phyloP scores from a whole-genome alignment of 2,329 filamentous ascomycete genomes.

The Bipolaris oryzae region DNA sequence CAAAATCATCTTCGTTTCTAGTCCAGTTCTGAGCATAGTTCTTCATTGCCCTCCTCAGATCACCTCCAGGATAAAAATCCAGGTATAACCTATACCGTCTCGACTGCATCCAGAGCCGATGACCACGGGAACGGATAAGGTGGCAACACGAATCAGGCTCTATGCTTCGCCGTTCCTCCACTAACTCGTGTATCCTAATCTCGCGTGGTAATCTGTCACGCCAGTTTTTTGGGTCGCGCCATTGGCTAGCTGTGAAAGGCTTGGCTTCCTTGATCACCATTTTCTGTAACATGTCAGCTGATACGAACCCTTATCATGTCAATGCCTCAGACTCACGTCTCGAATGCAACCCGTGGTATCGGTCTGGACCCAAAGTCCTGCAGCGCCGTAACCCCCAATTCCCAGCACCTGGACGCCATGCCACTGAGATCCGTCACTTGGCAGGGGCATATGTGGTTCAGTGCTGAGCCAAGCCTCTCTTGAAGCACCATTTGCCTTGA shows the following conservation, averaged over 20 bases:
- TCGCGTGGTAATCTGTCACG: constrained; percentile 11
- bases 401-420: not conserved
- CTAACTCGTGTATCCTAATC: constrained; percentile 14
- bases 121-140: constrained; percentile 10
- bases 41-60: not conserved
- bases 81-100: constrained; percentile 12
- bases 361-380: not conserved
- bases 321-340: not conserved
- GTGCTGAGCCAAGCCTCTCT: not conserved
- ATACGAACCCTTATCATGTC: not conserved
- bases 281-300: constrained; percentile 4
- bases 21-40: not conserved
- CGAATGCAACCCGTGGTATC: not conserved
- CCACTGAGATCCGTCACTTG: not conserved
- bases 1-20: not conserved
- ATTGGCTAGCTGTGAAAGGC: not conserved
- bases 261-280: constrained; percentile 16
- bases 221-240: constrained; percentile 9
- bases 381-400: not conserved
- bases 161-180: constrained; percentile 6
- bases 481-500: not conserved
- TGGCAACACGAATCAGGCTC: not conserved
- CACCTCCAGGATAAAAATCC: constrained; percentile 5
- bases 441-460: not conserved
- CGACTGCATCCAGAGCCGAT: constrained; percentile 17